These are phyloP conservation scores for Glycyrrhiza uralensis DNA, from an alignment of 306 rosid species.

Conservation along the genomic window DNA sequence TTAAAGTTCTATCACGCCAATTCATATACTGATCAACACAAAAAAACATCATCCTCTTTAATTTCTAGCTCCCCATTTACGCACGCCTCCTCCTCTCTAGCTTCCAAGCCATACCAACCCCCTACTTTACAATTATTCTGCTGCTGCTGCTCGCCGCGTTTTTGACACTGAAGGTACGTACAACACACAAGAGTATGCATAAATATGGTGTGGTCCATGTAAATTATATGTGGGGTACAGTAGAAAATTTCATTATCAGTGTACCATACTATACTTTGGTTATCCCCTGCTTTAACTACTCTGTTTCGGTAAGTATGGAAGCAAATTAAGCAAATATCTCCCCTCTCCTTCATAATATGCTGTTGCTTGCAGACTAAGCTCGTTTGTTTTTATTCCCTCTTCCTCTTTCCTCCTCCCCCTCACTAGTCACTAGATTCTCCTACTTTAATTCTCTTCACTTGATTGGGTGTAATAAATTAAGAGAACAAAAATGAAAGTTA, in stretches of 20 bases:
- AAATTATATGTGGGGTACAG: background rate
- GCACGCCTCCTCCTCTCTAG: background rate
- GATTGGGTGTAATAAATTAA: background rate
- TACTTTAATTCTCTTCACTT: background rate
- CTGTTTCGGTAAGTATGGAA: background rate
- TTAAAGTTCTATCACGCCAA: background rate
- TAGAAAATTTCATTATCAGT: background rate
- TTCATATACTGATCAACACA: background rate
- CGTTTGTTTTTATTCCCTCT: background rate
- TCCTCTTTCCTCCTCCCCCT: background rate
- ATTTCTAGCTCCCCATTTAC: no score
- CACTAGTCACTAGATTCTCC: conserved; percentile 23
- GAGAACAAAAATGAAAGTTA: background rate
- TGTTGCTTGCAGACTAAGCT: conserved; percentile 2
- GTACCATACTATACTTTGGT: background rate
- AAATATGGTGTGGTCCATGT: conserved; percentile 16
- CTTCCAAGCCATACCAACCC: background rate
- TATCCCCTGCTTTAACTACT: conserved; percentile 22
- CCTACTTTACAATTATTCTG: background rate
- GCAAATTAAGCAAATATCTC: background rate
- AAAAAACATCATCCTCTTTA: background rate
- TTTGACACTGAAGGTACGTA: conserved; percentile 28
- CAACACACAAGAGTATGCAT: background rate
- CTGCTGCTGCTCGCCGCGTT: conserved; percentile 26
- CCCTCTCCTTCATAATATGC: background rate